Evolutionary conservation across 1,284 basidiomycete genomes (phyloP).

Genomic region (Cryptococcus sp.): DNA sequence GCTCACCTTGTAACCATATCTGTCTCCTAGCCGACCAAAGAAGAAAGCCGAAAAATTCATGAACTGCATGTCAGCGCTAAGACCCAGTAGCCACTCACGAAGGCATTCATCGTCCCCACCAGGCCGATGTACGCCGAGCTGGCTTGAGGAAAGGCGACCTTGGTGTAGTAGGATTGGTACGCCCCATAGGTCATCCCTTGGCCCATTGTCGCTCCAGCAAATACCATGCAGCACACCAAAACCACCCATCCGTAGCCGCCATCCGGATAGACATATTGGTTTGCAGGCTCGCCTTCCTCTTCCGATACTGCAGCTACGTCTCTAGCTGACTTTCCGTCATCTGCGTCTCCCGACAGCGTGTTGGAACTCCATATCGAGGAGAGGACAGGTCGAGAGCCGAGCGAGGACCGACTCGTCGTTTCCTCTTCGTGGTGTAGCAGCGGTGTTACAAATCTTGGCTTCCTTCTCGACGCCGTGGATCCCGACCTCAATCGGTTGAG

Average conservation of each 20-base stretch:
- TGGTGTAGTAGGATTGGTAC: conserved; percentile 30
- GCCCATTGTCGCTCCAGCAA: conserved; percentile 26
- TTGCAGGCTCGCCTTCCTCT: neutral
- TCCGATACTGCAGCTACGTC: too few relatives aligned
- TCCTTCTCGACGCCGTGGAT: conserved; percentile 6
- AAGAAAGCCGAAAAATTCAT: conserved; percentile 18
- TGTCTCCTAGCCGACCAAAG: conserved; percentile 23
- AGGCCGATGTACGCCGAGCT: conserved; percentile 21
- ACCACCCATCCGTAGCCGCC: conserved; percentile 41
- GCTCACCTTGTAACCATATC: conserved; percentile 32
- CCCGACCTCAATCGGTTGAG: conserved; percentile 12
- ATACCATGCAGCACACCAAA: conserved; percentile 23
- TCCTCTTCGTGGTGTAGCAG: conserved; percentile 10
- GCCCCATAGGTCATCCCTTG: conserved; percentile 35
- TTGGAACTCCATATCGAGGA: neutral
- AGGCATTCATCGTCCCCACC: conserved; percentile 14
- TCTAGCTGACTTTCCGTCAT: neutral
- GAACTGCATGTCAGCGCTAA: neutral
- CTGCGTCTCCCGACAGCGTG: too few relatives aligned
- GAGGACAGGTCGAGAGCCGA: neutral
- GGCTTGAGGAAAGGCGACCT: conserved; percentile 11
- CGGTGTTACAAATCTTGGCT: conserved; percentile 6
- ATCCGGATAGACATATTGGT: conserved; percentile 25
- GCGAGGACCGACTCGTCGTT: neutral
- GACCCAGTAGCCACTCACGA: conserved; percentile 11